Percentiles rank a stretch among this genome's conserved stretches.
Evolutionary conservation across 108 stramenopile species (phyloP).

Genomic region (Epithemia pelagica): DNA sequence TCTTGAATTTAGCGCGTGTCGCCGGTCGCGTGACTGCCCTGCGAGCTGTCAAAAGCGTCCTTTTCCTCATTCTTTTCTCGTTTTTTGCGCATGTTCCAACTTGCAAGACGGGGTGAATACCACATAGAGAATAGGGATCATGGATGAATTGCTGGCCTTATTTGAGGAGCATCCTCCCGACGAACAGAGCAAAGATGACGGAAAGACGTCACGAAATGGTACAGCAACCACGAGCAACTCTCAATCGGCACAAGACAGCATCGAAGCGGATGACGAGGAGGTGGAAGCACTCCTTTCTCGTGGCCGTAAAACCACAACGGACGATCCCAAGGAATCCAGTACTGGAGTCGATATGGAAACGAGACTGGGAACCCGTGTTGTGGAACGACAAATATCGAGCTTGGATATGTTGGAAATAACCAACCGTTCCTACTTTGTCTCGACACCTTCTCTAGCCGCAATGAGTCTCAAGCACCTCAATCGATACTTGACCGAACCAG

Average conservation of each 20-base stretch:
- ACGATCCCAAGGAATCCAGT: background rate
- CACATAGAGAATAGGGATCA: no score
- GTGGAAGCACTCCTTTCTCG: background rate
- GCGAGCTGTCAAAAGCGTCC: no score
- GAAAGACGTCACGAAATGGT: background rate
- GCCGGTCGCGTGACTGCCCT: no score
- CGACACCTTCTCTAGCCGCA: slow-evolving; percentile 34
- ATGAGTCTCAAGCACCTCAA: slow-evolving; percentile 32
- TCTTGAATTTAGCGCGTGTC: no score
- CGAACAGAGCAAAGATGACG: slow-evolving; percentile 1
- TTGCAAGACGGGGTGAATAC: no score
- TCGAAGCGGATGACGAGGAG: background rate
- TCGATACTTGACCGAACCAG: slow-evolving; percentile 24
- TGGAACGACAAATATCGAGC: slow-evolving; percentile 31
- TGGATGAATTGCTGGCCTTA: slow-evolving; percentile 40
- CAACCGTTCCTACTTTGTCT: slow-evolving; percentile 23
- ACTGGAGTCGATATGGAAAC: slow-evolving; percentile 19
- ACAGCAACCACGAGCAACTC: background rate
- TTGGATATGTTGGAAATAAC: slow-evolving; percentile 40
- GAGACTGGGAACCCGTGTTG: slow-evolving; percentile 38
- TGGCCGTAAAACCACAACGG: background rate
- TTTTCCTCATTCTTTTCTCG: no score
- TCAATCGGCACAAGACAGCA: slow-evolving; percentile 1
- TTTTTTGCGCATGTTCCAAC: no score
- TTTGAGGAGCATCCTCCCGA: slow-evolving; percentile 24